Conservation (phyloP, 441 rosid species). For the Adansonia grandidieri region DNA sequence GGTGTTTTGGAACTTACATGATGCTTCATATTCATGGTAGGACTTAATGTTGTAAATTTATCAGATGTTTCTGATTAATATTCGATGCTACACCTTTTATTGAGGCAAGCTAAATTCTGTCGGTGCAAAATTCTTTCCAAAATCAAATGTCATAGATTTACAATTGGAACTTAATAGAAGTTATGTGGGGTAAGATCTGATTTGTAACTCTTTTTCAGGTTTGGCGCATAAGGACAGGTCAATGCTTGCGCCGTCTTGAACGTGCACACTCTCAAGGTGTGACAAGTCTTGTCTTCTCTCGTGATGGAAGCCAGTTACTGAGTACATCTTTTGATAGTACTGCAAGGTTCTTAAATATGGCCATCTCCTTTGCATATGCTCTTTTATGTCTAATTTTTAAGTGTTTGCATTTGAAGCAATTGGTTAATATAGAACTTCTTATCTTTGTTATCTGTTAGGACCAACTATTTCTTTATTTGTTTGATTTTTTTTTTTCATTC, state of each 20-base stretch:
- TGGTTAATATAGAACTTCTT: background rate
- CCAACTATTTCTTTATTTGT: background rate
- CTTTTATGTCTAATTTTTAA: background rate
- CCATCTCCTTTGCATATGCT: constrained; percentile 6
- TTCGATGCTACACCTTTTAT: constrained; percentile 10
- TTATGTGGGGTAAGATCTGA: constrained; percentile 23
- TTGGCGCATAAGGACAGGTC: constrained; percentile 97
- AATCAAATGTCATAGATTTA: constrained; percentile 9
- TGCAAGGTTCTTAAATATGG: constrained; percentile 58
- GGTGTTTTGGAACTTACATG: background rate
- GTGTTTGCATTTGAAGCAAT: background rate
- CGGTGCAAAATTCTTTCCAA: background rate
- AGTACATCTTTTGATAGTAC: constrained; percentile 94
- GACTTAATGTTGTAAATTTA: constrained; percentile 9
- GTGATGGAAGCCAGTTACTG: constrained; percentile 95
- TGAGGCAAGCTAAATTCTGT: constrained; percentile 24
- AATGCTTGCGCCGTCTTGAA: constrained; percentile 92
- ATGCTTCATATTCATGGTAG: background rate
- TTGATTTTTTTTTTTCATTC: constrained; percentile 5
- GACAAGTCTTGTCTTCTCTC: constrained; percentile 89
- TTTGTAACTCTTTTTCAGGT: constrained; percentile 54
- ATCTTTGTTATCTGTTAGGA: background rate
- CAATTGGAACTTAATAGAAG: constrained; percentile 20
- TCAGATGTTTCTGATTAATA: background rate
- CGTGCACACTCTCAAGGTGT: constrained; percentile 95